Base-by-base conservation (phyloP, 2,329 filamentous ascomycete genomes). In the Coleophoma crateriformis region DNA sequence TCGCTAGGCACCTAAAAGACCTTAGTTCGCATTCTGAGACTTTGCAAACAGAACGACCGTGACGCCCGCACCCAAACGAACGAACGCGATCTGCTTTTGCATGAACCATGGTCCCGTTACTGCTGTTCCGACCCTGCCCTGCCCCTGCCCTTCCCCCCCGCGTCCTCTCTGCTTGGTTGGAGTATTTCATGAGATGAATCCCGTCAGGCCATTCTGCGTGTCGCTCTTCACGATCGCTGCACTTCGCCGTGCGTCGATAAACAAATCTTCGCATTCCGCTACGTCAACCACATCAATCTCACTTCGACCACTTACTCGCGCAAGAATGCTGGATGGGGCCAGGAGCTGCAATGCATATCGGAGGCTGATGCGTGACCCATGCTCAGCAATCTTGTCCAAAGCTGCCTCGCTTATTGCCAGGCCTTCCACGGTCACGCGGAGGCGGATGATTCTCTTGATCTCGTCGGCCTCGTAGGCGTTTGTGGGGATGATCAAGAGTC, bases 401-500 rank as follows among this genome's bases (percentile, higher is more conserved):
- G 94, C 94, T 17, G 84, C 81, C 45, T 95, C 89, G 38, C 82
- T 84, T 57, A 97, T 83, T 54, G 81, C 77, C 41, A 96, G 82
- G 45, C 82, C 82, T 71, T 96, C 91, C 8, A 87, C 92, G 56
- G 84, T 84, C 37, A 90, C 84, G 45, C 94, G 86, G 61, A 95
- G 84, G 58, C 85, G 81, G 61, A 97, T 86, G 68, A 99, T 99
- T 54, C 85, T 84, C 72, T 90, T 90, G 68, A 99, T 95, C 72
- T 99, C 94, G 14, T 90, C 83, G 39, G 84, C 81, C 53, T 85
- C 81, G 73, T 97, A 99, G 11, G 90, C 85, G 60, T 90, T 88
- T 15, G 94, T 99, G 41, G 94, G 94, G 63, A 99, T 86, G 71
- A 99, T 97, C 65, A 99, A 87, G 49, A 99, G 82, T 52, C 94